Evolutionary conservation across 2,329 filamentous ascomycete species (phyloP).

Genomic region (Botrytis elliptica): DNA sequence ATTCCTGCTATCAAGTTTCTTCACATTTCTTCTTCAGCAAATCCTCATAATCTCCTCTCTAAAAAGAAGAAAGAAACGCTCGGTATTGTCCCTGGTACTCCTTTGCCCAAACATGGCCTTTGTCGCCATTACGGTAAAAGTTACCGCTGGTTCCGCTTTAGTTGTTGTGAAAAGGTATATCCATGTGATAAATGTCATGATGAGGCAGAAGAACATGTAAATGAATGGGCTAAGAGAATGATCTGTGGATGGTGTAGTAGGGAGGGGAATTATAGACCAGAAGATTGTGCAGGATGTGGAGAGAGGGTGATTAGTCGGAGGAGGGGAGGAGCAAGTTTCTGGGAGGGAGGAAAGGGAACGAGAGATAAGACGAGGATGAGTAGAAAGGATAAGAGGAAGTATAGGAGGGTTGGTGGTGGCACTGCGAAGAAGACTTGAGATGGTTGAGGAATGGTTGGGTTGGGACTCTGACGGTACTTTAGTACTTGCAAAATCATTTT

Average conservation of each 20-base stretch:
- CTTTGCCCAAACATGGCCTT: constrained; percentile 52
- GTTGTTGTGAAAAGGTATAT: constrained; percentile 58
- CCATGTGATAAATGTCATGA: constrained; percentile 76
- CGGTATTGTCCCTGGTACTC: constrained; percentile 56
- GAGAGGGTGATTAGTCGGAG: constrained; percentile 65
- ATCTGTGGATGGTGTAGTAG: constrained; percentile 77
- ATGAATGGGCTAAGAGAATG: constrained; percentile 83
- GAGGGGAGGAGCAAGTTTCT: constrained; percentile 64
- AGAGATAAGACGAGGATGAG: constrained; percentile 70
- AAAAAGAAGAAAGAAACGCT: constrained; percentile 53
- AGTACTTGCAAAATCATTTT: neutral
- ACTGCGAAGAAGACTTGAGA: constrained; percentile 20
- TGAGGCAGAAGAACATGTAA: constrained; percentile 64
- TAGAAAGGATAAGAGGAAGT: constrained; percentile 73
- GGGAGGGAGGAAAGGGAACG: constrained; percentile 86
- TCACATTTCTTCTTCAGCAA: constrained; percentile 55
- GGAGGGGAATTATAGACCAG: constrained; percentile 75
- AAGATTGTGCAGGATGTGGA: constrained; percentile 74
- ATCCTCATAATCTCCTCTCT: constrained; percentile 42
- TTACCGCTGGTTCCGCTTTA: constrained; percentile 65
- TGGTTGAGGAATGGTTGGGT: neutral
- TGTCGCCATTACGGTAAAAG: constrained; percentile 59
- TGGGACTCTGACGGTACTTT: neutral
- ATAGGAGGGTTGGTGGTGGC: constrained; percentile 54
- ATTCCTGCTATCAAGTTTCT: constrained; percentile 78